phyloP scores from a whole-genome alignment of 2,329 filamentous ascomycete genomes.

The Aspergillus quadrilineatus region DNA sequence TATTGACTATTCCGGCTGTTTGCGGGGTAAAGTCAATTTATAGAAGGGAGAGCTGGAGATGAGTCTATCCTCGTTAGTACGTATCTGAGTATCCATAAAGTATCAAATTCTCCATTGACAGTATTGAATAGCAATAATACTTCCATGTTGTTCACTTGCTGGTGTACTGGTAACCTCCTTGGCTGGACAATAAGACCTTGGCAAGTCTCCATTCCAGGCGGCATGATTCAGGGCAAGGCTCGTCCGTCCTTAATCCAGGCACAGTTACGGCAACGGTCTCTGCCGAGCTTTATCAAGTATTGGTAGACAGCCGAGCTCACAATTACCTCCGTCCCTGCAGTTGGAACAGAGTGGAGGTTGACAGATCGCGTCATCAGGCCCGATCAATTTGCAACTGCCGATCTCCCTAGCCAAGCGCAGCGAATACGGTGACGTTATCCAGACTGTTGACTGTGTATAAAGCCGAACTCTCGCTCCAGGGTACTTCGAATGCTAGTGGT shows the following conservation, averaged over 20 bases:
- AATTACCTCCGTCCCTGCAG: no score
- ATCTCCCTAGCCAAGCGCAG: not conserved
- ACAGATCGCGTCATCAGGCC: conserved; percentile 6
- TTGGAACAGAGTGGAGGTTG: not conserved
- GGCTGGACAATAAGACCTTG: not conserved
- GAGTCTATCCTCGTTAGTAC: not conserved
- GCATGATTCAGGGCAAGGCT: not conserved
- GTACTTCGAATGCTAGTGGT: not conserved
- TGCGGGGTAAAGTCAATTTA: conserved; percentile 35
- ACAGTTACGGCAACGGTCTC: not conserved
- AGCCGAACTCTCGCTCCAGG: not conserved
- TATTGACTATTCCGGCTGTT: conserved; percentile 41
- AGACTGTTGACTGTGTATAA: not conserved
- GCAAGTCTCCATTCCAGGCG: not conserved
- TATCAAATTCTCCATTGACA: not conserved
- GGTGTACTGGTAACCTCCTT: not conserved
- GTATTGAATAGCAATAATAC: not conserved
- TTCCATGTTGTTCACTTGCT: not conserved
- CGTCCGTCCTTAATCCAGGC: not conserved
- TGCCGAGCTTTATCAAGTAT: no score
- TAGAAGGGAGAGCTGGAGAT: conserved; percentile 42
- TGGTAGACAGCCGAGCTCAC: no score
- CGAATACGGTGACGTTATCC: not conserved
- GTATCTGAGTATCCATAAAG: not conserved
- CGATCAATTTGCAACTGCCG: conserved; percentile 2